Evolutionary conservation across 2,329 filamentous ascomycete genomes (phyloP).

Genomic region (Cryphonectria naterciae): DNA sequence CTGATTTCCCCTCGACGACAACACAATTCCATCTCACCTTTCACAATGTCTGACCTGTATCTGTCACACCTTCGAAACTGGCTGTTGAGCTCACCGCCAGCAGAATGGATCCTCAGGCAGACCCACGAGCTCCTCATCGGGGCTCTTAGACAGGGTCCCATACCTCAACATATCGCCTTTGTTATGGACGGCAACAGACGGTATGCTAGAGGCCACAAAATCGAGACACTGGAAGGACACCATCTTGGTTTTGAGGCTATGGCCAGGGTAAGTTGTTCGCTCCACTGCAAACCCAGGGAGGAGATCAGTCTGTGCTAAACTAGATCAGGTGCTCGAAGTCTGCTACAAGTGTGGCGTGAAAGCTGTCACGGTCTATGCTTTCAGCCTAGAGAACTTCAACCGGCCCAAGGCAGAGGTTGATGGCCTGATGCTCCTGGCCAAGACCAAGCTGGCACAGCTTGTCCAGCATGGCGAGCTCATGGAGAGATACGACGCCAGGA

Average conservation of each 20-base stretch:
- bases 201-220: conserved; percentile 86
- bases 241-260: conserved; percentile 94
- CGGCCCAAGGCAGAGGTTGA: conserved; percentile 95
- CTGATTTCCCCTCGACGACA: conserved; percentile 8
- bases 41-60: conserved; percentile 58
- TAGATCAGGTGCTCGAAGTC: conserved; percentile 80
- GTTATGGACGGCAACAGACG: conserved; percentile 98
- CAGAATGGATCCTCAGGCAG: conserved; percentile 83
- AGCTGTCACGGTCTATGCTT: conserved; percentile 96
- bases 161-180: conserved; percentile 96
- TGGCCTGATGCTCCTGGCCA: conserved; percentile 95
- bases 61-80: conserved; percentile 61
- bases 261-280: conserved; percentile 66
- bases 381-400: conserved; percentile 99
- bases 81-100: conserved; percentile 84
- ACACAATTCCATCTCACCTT: not conserved
- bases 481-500: conserved; percentile 86
- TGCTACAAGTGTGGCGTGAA: conserved; percentile 98
- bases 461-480: conserved; percentile 91
- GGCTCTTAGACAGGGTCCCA: conserved; percentile 84
- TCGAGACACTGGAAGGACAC: conserved; percentile 96
- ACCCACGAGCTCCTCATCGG: conserved; percentile 86
- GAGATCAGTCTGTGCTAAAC: not conserved
- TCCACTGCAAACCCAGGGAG: conserved; percentile 3
- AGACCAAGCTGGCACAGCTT: conserved; percentile 89